These are phyloP conservation scores for Stemphylium beticola DNA, from an alignment of 2,329 filamentous ascomycete species.

Conservation along the genomic window DNA sequence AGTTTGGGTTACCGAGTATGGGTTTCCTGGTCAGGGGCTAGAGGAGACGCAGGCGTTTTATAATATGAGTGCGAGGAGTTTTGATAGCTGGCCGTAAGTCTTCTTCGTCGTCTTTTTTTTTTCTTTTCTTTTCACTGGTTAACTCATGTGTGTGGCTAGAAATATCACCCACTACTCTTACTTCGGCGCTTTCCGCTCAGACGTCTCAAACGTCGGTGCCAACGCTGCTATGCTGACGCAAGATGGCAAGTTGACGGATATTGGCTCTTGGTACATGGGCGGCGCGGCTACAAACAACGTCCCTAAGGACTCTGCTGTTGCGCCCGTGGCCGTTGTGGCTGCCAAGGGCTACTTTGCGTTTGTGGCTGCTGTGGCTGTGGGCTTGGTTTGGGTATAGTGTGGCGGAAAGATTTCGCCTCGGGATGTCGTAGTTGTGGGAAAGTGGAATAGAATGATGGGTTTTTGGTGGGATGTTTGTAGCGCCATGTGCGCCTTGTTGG, in stretches of 20 bases:
- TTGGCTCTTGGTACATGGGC: conserved; percentile 80
- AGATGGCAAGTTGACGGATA: conserved; percentile 72
- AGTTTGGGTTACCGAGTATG: conserved; percentile 84
- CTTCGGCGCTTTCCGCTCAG: conserved; percentile 75
- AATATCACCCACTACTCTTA: conserved; percentile 73
- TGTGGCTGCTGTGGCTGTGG: neutral
- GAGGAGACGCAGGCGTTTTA: conserved; percentile 68
- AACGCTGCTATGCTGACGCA: conserved; percentile 74
- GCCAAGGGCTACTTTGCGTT: neutral
- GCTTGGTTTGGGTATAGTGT: neutral
- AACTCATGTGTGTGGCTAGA: conserved; percentile 17
- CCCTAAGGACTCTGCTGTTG: conserved; percentile 5
- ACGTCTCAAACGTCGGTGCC: conserved; percentile 74
- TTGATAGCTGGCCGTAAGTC: conserved; percentile 65
- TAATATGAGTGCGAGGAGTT: conserved; percentile 69
- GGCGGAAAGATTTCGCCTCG: too few species aligned
- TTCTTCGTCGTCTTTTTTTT: neutral
- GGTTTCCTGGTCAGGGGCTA: conserved; percentile 63
- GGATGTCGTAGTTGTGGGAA: too few species aligned
- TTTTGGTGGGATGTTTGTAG: too few species aligned
- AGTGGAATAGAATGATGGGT: too few species aligned
- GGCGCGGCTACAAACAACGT: conserved; percentile 28
- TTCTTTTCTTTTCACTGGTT: neutral
- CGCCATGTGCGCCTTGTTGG: too few species aligned
- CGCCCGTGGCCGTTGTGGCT: neutral